A percentile compares a stretch with the other conserved stretches of the same genome.
Conservation (phyloP, 2,329 filamentous ascomycete species). For the Chrysosporium keratinophilum region DNA sequence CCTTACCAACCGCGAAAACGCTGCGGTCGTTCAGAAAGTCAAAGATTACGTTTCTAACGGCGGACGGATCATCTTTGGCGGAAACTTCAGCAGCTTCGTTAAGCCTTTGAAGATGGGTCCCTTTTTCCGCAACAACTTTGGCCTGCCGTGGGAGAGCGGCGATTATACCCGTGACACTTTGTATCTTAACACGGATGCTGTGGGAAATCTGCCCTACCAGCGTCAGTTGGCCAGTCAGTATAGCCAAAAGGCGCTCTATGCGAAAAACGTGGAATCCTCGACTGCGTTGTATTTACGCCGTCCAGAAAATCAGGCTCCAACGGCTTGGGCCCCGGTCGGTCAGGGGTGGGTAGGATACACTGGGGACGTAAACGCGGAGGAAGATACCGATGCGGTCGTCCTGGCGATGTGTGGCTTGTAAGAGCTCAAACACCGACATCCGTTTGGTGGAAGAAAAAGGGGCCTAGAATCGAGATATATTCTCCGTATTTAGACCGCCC, state of each 20-base stretch:
- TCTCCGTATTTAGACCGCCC: too few species aligned
- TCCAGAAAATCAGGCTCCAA: constrained; percentile 18
- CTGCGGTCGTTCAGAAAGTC: constrained; percentile 18
- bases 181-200: constrained; percentile 15
- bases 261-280: constrained; percentile 9
- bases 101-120: constrained; percentile 14
- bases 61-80: constrained; percentile 21
- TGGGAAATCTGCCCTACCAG: neutral
- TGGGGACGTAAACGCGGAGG: constrained; percentile 24
- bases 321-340: constrained; percentile 21
- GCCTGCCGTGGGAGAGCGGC: constrained; percentile 20
- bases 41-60: constrained; percentile 20
- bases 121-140: constrained; percentile 20
- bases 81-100: constrained; percentile 20
- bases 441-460: too few species aligned
- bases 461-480: too few species aligned
- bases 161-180: constrained; percentile 19
- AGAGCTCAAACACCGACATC: neutral
- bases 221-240: constrained; percentile 3
- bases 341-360: constrained; percentile 23
- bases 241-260: constrained; percentile 14
- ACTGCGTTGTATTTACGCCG: constrained; percentile 11
- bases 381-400: constrained; percentile 18
- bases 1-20: constrained; percentile 17
- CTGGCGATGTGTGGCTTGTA: constrained; percentile 22